These are phyloP conservation scores for Datisca glomerata DNA, from an alignment of 306 rosid species.

Conservation along the genomic window DNA sequence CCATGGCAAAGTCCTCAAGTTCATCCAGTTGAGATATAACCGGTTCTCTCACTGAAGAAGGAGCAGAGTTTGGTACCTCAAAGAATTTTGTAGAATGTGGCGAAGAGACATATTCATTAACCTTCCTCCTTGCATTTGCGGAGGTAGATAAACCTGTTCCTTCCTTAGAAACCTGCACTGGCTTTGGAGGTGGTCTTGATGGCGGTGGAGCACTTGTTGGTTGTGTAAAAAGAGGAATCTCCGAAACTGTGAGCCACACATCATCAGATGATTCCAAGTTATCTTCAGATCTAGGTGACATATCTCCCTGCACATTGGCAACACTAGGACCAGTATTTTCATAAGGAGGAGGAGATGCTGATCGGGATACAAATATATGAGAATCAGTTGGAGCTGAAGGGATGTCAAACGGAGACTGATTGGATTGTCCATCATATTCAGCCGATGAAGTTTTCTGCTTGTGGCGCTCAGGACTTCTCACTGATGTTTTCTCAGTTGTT, in stretches of 20 bases:
- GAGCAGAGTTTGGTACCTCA: constrained; percentile 40
- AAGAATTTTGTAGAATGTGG: constrained; percentile 38
- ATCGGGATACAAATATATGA: constrained; percentile 43
- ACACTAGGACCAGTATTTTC: constrained; percentile 28
- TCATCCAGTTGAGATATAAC: constrained; percentile 49
- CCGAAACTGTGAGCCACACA: constrained; percentile 88
- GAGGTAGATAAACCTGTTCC: constrained; percentile 33
- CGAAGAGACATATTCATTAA: constrained; percentile 44
- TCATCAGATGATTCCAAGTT: constrained; percentile 45
- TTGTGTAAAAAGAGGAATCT: constrained; percentile 83
- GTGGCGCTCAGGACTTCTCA: constrained; percentile 43
- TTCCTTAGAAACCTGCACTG: constrained; percentile 50
- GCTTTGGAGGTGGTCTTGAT: constrained; percentile 94
- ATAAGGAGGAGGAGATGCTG: constrained; percentile 58
- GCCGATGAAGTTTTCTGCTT: constrained; percentile 41
- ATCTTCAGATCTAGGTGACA: constrained; percentile 57
- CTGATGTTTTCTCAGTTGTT: constrained; percentile 37
- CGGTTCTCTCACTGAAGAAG: constrained; percentile 33
- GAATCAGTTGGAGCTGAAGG: constrained; percentile 50
- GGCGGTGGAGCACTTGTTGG: constrained; percentile 98
- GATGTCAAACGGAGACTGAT: constrained; percentile 40
- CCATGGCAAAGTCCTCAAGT: constrained; percentile 67
- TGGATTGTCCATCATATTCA: constrained; percentile 41
- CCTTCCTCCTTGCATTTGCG: constrained; percentile 44
- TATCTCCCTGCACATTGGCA: constrained; percentile 31